Conservation (phyloP, 768 basidiomycete species). For the Termitomyces eurrhizus region DNA sequence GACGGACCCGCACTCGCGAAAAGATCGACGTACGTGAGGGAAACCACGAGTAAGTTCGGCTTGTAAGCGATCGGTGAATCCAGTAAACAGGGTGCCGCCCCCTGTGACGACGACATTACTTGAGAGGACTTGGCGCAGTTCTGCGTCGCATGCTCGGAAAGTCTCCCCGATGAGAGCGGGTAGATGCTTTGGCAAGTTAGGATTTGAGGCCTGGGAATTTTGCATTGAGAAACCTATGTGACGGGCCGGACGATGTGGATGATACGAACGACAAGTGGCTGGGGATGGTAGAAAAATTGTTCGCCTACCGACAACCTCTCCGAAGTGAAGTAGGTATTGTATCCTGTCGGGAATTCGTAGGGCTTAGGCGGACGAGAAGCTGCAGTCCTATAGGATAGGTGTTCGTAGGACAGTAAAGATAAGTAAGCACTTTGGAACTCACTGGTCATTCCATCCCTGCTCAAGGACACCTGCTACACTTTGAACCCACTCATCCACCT, state of each 20-base stretch:
- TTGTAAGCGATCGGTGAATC: slow-evolving; percentile 79
- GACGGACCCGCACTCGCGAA: background rate
- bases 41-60: slow-evolving; percentile 72
- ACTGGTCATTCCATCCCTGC: slow-evolving; percentile 89
- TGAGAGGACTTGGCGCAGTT: slow-evolving; percentile 85
- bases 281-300: slow-evolving; percentile 79
- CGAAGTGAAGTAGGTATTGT: slow-evolving; percentile 73
- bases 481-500: slow-evolving; percentile 95
- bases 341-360: slow-evolving; percentile 97
- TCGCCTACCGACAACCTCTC: slow-evolving; percentile 87
- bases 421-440: slow-evolving; percentile 20
- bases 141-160: slow-evolving; percentile 83
- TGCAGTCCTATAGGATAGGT: slow-evolving; percentile 44
- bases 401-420: background rate
- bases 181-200: slow-evolving; percentile 71
- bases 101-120: slow-evolving; percentile 96
- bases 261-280: slow-evolving; percentile 44
- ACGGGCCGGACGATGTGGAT: slow-evolving; percentile 4
- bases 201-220: slow-evolving; percentile 43
- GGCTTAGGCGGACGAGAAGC: slow-evolving; percentile 52
- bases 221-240: background rate
- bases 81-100: slow-evolving; percentile 83
- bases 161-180: slow-evolving; percentile 74
- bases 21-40: slow-evolving; percentile 62
- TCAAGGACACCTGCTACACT: slow-evolving; percentile 83